Conservation (phyloP, 805 yeast genomes). For the Jamesozyma hellenica region DNA sequence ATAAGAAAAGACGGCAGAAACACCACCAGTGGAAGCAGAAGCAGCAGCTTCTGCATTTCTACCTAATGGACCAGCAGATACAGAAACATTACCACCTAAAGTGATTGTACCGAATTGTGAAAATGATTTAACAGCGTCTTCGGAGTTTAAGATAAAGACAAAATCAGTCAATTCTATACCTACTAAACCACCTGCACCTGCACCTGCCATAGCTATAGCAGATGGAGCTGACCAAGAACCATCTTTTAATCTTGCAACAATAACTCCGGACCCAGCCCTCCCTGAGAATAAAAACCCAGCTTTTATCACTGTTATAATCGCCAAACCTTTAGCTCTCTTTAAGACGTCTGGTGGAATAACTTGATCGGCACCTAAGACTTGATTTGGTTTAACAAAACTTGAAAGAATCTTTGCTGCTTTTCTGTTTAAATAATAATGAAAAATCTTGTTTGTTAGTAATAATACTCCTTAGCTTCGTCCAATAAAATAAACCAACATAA, state of each 20-base stretch:
- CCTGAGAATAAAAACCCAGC: conserved; percentile 96
- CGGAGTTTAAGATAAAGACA: conserved; percentile 80
- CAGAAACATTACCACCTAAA: conserved; percentile 86
- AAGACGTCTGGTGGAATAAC: conserved; percentile 84
- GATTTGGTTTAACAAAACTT: conserved; percentile 90
- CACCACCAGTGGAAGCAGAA: conserved; percentile 75
- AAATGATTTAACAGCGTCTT: conserved; percentile 84
- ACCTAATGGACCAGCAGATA: conserved; percentile 96
- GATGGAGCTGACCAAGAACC: conserved; percentile 97
- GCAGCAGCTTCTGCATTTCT: conserved; percentile 97
- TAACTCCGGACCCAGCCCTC: conserved; percentile 94
- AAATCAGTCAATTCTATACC: conserved; percentile 96
- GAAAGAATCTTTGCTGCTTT: conserved; percentile 90
- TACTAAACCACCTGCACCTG: conserved; percentile 96
- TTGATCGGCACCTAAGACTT: conserved; percentile 76
- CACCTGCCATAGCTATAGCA: conserved; percentile 92
- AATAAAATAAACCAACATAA: too few relatives aligned
- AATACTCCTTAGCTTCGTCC: too few relatives aligned
- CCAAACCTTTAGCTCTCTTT: conserved; percentile 86
- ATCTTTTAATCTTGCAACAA: conserved; percentile 87
- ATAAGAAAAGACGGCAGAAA: conserved; percentile 86
- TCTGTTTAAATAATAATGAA: conserved; percentile 28
- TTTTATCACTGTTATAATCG: conserved; percentile 84
- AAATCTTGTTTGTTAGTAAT: conserved; percentile 1
- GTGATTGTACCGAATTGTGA: conserved; percentile 92